Evolutionary conservation across 108 stramenopile species (phyloP).

Genomic region (Schizochytrium sp.): DNA sequence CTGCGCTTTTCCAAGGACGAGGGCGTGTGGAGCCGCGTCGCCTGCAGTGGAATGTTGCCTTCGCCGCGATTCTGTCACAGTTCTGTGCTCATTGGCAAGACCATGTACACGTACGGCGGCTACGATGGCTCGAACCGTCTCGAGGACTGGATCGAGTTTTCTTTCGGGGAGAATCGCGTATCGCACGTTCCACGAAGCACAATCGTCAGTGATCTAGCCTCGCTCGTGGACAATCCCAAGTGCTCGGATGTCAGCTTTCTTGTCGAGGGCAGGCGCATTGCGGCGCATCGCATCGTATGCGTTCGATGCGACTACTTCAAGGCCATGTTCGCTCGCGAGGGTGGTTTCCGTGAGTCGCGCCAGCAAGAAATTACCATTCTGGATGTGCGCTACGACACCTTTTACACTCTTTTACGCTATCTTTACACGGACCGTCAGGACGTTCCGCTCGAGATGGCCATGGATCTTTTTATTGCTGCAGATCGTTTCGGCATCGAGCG

Average conservation of each 20-base stretch:
- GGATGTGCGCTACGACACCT: constrained; percentile 67
- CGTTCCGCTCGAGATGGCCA: constrained; percentile 73
- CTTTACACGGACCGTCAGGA: constrained; percentile 83
- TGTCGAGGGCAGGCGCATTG: constrained; percentile 72
- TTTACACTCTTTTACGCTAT: constrained; percentile 79
- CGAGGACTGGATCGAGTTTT: constrained; percentile 74
- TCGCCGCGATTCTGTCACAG: not conserved
- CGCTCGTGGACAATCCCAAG: constrained; percentile 69
- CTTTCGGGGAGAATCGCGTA: constrained; percentile 37
- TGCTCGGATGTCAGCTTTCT: constrained; percentile 82
- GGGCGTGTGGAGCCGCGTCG: constrained; percentile 19
- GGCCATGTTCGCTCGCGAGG: constrained; percentile 64
- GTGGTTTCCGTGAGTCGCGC: constrained; percentile 75
- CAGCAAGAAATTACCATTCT: constrained; percentile 60
- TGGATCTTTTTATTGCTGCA: constrained; percentile 93
- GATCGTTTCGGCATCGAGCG: constrained; percentile 88
- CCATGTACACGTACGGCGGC: constrained; percentile 82
- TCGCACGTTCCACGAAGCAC: constrained; percentile 69
- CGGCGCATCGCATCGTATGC: constrained; percentile 86
- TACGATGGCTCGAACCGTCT: constrained; percentile 76
- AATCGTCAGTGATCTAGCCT: constrained; percentile 65
- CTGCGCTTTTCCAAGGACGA: constrained; percentile 53
- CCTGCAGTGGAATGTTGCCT: not conserved
- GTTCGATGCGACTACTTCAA: constrained; percentile 83
- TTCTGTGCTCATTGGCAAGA: constrained; percentile 28